Evolutionary conservation across 202 grass and related monocot species (phyloP).

Genomic region (Alloteropsis angusta): DNA sequence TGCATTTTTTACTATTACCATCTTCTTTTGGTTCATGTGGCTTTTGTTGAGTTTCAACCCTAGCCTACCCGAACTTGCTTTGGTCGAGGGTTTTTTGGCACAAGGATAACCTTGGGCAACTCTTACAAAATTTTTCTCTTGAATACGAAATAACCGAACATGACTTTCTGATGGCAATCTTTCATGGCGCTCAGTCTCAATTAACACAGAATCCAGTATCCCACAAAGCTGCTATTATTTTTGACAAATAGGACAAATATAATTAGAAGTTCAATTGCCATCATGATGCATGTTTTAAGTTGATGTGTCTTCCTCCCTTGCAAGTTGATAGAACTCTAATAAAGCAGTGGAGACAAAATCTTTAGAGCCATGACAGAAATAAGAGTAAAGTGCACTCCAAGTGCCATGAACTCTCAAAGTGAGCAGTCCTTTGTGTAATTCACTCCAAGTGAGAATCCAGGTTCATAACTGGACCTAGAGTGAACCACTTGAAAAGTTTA

Average conservation of each 20-base stretch:
- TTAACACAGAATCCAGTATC: neutral
- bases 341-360: neutral
- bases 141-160: constrained; percentile 1
- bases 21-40: neutral
- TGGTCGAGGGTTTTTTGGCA: neutral
- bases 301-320: neutral
- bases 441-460: neutral
- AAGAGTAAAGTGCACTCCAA: neutral
- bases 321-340: neutral
- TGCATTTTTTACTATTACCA: neutral
- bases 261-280: neutral
- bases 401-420: neutral
- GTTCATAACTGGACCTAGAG: neutral
- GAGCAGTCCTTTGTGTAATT: neutral
- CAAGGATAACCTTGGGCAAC: neutral
- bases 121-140: too few species aligned
- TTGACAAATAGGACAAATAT: neutral
- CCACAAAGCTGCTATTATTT: neutral
- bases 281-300: neutral
- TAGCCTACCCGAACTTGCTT: neutral
- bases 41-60: neutral
- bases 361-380: constrained; percentile 13
- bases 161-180: neutral
- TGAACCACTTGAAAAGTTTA: neutral
- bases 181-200: neutral